Evolutionary conservation across 2,329 filamentous ascomycete genomes (phyloP), one percentile per base, ranked within the genome.

Genomic region (Clarireedia homoeocarpa): DNA sequence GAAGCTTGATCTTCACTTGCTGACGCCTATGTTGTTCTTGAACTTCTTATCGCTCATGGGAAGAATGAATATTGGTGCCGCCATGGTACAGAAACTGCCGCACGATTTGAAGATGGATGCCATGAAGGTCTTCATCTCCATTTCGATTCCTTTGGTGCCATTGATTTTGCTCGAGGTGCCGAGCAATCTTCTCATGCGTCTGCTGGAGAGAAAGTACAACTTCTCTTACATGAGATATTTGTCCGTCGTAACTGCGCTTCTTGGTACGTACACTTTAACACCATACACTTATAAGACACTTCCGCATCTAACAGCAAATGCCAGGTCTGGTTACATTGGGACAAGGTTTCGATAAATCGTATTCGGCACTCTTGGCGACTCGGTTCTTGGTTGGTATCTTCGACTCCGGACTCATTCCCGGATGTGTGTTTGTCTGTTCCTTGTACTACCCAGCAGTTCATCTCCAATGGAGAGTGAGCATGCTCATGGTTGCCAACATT

Each of bases 341-440:
- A 10, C 65, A 67, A 53, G 66, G 60, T 2, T 66, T 68, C 23
- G 61, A 65, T 2, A 51, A 60, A n/a, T 94, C 81, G 67, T 95
- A 90, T 71, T 74, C 77, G 44, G 89, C 89, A 1, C 74, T 96
- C 27, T 76, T 95, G 51, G 78, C 84, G 0, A 89, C 87, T 6
- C 81, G 57, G 24, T 71, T 77, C 34, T 66, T 78, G 10, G 67
- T 78, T 6, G 76, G 76, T 1, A 65, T 71, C 1, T 71, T 76
- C 14, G 76, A 78, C 59, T 74, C 74, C 1, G 76, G 76, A 3
- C 66, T 77, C 4, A 71, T 78, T 49, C 76, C 76, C 0, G 67
- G 77, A 10, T 73, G 74, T 45, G 70, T 77, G 42, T 76, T 75
- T 62, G 65, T 77, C 23, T 72, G 72, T 0, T 75, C 75, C 26